Conservation (phyloP, 257 asterid species). For the Nicotiana obtusifolia region DNA sequence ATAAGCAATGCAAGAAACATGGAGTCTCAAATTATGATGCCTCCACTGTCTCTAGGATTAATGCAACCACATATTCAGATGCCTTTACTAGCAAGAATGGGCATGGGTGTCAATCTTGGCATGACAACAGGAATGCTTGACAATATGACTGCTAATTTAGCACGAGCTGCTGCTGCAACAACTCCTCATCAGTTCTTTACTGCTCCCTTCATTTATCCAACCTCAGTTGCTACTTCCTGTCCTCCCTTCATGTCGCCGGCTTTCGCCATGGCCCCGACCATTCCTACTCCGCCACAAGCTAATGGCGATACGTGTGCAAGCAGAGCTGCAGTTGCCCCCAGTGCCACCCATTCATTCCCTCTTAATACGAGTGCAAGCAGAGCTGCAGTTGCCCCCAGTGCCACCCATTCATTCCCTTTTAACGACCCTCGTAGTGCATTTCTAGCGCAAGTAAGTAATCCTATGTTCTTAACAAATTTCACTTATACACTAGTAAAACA, state of each 20-base stretch:
- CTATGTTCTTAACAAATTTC: background rate
- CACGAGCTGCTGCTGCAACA: background rate
- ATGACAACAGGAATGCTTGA: slow-evolving; percentile 13
- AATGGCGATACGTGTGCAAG: background rate
- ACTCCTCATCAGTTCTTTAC: background rate
- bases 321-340: background rate
- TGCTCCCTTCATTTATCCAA: background rate
- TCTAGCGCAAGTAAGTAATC: slow-evolving; percentile 48
- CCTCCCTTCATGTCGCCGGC: slow-evolving; percentile 33
- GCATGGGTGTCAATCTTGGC: slow-evolving; percentile 30
- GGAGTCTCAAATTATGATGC: slow-evolving; percentile 41
- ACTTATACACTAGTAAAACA: background rate
- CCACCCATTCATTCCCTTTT: slow-evolving; percentile 17
- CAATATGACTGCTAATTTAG: background rate
- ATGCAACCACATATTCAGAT: slow-evolving; percentile 61
- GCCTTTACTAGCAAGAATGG: slow-evolving; percentile 59
- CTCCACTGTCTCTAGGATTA: background rate
- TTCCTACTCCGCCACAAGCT: slow-evolving; percentile 17
- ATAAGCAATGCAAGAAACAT: slow-evolving; percentile 40
- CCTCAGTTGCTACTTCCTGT: slow-evolving; percentile 24
- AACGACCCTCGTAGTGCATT: slow-evolving; percentile 34
- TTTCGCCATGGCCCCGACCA: slow-evolving; percentile 21
- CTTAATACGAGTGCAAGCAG: background rate
- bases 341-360: slow-evolving; percentile 9
- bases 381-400: background rate